Evolutionary conservation across 164 flowering plant species (phyloP).

Genomic region (grape (Vitis vinifera)): DNA sequence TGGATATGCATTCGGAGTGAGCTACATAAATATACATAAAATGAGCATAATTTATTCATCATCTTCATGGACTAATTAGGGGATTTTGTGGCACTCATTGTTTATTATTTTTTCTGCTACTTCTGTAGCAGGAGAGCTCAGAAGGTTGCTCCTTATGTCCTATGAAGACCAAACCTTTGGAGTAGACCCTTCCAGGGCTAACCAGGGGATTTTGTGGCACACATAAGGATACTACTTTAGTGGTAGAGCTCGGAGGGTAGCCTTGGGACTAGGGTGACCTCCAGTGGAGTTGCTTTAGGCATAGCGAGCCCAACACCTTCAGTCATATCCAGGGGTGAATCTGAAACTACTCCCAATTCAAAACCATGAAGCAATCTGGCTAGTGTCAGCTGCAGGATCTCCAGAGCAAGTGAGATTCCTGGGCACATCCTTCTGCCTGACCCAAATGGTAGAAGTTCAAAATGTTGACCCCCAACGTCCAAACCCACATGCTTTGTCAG

Average conservation of each 20-base stretch:
- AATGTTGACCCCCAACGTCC: not conserved
- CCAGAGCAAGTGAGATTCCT: slow-evolving; percentile 19
- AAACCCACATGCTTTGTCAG: slow-evolving; percentile 13
- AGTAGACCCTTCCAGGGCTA: not conserved
- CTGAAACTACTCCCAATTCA: slow-evolving; percentile 7
- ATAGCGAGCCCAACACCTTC: slow-evolving; percentile 13
- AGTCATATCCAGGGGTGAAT: slow-evolving; percentile 21
- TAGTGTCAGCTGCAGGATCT: slow-evolving; percentile 19
- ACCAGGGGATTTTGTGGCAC: no score
- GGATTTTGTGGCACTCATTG: no score
- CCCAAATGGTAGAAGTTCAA: no score
- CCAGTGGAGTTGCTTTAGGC: slow-evolving; percentile 19
- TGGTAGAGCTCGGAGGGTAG: not conserved
- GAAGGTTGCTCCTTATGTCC: no score
- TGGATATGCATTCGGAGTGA: no score
- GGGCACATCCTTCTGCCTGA: not conserved
- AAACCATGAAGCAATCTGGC: slow-evolving; percentile 33
- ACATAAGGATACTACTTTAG: not conserved
- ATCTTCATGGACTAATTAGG: no score
- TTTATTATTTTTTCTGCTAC: no score
- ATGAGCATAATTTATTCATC: no score
- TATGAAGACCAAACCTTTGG: no score
- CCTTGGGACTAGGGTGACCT: slow-evolving; percentile 28
- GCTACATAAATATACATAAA: no score
- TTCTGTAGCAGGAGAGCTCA: no score